Evolutionary conservation across 805 yeast genomes (phyloP), one percentile per base, ranked within the genome.

Genomic region (Ogataea methylovora): DNA sequence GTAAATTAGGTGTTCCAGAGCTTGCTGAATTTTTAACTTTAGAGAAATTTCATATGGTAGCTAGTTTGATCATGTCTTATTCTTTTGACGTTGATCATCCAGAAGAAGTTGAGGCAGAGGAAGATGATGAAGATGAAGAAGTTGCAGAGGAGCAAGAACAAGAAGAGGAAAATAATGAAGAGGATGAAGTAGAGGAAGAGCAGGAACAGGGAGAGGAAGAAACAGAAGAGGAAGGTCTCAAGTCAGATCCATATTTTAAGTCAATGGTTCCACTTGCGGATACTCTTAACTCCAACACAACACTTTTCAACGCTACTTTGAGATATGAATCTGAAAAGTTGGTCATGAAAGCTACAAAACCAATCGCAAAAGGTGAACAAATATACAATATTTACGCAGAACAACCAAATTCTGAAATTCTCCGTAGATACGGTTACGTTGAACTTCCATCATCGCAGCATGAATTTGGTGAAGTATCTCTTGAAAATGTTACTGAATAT

Each of bases 241-340:
- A 36, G 22, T 28, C 30, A 12, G 58, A 54, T 26, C 13, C 66
- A 4, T 73, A 64, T 39, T 61, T 69, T 43, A 88, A 88, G 52
- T 80, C 94, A 1, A 81, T 92, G 95, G 86, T 88, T 3, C 95
- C 97, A 0, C 61, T 87, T 30, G 97, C 97, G 0, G 98, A 90
- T 52, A 78, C 85, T 16, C 61, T 92, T 39, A 90, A 92, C 51
- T 85, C 96, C 1, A 92, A 88, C 50, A 82, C 95, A 1, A 67
- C 68, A 8, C 61, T 71, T 13, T 76, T 76, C 47, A 90, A 90
- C 54, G 95, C 96, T 7, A 71, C 77, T 37, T 59, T 87, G 40
- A 68, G 67, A 27, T 75, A 75, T 41, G 61, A 65, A 15, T 56
- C 58, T 2, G 70, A 63, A 5, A 51, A 54, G 7, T 59, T 88